Conservation (phyloP, 805 yeast species). For the Zygosaccharomyces bailii region DNA sequence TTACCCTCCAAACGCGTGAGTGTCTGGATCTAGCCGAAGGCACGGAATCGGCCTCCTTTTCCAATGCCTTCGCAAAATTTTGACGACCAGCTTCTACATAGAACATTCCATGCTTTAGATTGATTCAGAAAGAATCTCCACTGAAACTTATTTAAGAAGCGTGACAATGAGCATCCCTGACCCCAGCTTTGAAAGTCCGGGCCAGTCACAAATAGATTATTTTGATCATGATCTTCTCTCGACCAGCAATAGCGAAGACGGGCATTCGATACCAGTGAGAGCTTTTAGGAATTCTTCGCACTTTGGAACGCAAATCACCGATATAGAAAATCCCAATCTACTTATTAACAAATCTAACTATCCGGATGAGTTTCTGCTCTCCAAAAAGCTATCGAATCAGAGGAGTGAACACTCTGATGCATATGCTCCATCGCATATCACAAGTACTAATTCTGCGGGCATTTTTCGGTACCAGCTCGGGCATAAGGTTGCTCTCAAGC, state of each 20-base stretch:
- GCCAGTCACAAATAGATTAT: constrained; percentile 24
- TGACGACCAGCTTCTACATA: too few species aligned
- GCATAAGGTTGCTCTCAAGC: constrained; percentile 30
- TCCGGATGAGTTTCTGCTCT: background rate
- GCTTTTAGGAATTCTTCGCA: background rate
- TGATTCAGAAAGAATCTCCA: too few species aligned
- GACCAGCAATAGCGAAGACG: constrained; percentile 11
- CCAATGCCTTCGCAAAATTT: too few species aligned
- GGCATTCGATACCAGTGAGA: background rate
- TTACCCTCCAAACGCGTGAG: too few species aligned
- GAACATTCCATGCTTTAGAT: too few species aligned
- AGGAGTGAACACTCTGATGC: constrained; percentile 6
- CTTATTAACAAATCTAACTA: background rate
- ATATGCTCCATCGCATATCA: constrained; percentile 20
- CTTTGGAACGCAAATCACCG: background rate
- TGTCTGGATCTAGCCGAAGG: too few species aligned
- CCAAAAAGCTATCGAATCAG: background rate
- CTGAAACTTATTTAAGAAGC: too few species aligned
- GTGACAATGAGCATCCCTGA: constrained; percentile 2
- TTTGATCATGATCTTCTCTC: constrained; percentile 19
- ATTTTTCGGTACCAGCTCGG: constrained; percentile 21
- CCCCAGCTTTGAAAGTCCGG: constrained; percentile 18
- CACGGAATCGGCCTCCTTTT: too few species aligned
- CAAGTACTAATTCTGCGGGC: constrained; percentile 18
- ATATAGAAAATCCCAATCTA: background rate